Conservation (phyloP, 192 early-diverging fungal species). For the Coemansia sp. region DNA sequence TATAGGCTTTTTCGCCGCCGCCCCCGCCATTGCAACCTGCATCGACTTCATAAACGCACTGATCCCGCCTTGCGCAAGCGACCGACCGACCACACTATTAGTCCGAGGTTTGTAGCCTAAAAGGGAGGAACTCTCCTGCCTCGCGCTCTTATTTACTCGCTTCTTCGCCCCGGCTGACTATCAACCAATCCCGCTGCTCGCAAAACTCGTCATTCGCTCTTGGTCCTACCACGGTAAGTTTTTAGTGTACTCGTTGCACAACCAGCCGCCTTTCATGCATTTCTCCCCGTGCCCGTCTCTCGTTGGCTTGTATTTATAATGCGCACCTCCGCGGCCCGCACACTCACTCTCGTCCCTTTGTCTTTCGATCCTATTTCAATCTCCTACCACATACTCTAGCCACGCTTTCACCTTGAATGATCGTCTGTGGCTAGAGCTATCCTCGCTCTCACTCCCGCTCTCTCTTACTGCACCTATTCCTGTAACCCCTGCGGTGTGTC, state of each 20-base stretch:
- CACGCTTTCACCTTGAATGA: neutral
- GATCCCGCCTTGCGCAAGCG: neutral
- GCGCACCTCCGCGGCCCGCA: neutral
- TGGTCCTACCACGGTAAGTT: conserved; percentile 1
- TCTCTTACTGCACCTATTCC: neutral
- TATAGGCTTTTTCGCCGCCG: neutral
- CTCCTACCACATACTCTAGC: conserved; percentile 2
- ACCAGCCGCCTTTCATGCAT: neutral
- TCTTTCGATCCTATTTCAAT: conserved; percentile 1
- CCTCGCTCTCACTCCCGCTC: neutral
- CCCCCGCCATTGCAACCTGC: conserved; percentile 4
- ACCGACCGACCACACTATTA: neutral
- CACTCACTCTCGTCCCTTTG: neutral
- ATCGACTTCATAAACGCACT: conserved; percentile 3
- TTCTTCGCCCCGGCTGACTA: neutral
- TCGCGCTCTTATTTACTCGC: neutral
- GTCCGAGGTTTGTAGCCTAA: neutral
- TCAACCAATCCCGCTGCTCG: conserved; percentile 4
- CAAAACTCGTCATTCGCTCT: neutral
- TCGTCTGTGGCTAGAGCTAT: conserved; percentile 9
- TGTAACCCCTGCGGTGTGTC: neutral
- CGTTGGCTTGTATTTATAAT: conserved; percentile 1
- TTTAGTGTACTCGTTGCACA: neutral
- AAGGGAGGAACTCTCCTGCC: conserved; percentile 1
- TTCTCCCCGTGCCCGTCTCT: neutral